phyloP scores from a whole-genome alignment of 202 grass and related monocot species.

The Digitaria exilis region DNA sequence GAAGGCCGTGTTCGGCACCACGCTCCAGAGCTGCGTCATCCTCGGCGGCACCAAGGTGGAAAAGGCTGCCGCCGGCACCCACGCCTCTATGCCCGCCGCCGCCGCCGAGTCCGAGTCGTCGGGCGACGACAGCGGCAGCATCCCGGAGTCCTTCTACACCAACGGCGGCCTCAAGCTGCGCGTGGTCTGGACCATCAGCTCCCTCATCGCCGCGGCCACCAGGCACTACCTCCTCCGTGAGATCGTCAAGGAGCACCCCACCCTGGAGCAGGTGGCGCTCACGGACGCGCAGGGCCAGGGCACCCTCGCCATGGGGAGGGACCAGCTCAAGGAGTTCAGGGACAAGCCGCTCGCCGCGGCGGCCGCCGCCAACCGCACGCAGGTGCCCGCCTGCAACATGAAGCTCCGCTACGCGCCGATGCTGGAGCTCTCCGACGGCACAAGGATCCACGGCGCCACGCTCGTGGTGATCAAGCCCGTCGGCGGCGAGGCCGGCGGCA shows the following conservation, averaged over 20 bases:
- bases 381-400: constrained; percentile 98
- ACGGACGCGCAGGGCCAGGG: constrained; percentile 88
- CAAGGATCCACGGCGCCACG: constrained; percentile 86
- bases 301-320: constrained; percentile 65
- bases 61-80: neutral
- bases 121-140: constrained; percentile 65
- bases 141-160: constrained; percentile 97
- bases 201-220: constrained; percentile 84
- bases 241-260: constrained; percentile 95
- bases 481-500: constrained; percentile 57
- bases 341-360: constrained; percentile 83
- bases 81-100: neutral
- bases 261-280: constrained; percentile 76
- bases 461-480: constrained; percentile 88
- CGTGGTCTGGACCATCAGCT: constrained; percentile 95
- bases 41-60: constrained; percentile 86
- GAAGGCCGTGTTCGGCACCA: constrained; percentile 93
- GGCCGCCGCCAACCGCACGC: constrained; percentile 71
- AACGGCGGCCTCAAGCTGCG: constrained; percentile 88
- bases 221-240: constrained; percentile 92
- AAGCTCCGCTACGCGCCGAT: constrained; percentile 88
- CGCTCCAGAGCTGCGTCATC: constrained; percentile 89
- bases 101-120: constrained; percentile 21
- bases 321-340: constrained; percentile 87
- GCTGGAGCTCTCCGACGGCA: constrained; percentile 80